These are phyloP conservation scores for Boletus fagicola DNA, from an alignment of 768 basidiomycete species.

Conservation along the genomic window DNA sequence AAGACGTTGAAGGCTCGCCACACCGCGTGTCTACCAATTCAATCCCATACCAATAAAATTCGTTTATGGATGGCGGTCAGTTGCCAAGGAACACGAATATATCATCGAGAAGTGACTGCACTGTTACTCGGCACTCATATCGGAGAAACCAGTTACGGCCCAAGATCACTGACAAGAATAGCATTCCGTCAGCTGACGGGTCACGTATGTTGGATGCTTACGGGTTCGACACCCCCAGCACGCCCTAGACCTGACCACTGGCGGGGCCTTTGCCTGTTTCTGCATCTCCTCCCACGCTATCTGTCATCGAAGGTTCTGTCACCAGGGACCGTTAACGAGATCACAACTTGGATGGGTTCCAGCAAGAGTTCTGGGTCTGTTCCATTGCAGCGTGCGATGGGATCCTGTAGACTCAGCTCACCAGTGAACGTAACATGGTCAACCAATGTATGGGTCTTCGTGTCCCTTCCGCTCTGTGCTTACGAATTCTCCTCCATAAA, in stretches of 20 bases:
- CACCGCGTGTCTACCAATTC: not conserved
- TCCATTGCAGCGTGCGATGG: not conserved
- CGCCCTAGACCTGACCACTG: not conserved
- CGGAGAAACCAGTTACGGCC: not conserved
- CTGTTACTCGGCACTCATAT: not conserved
- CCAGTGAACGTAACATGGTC: not conserved
- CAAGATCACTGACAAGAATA: constrained; percentile 1
- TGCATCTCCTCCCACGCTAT: not conserved
- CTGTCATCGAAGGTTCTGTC: constrained; percentile 1
- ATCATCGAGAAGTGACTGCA: not conserved
- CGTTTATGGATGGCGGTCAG: not conserved
- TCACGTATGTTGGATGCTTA: not conserved
- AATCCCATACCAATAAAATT: not conserved
- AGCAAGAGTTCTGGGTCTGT: not conserved
- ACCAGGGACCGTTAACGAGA: not conserved
- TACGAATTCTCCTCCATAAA: not conserved
- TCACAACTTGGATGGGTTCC: no score
- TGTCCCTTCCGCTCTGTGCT: not conserved
- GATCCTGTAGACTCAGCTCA: not conserved
- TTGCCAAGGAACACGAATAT: constrained; percentile 1
- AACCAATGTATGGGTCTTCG: not conserved
- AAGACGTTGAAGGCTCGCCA: not conserved
- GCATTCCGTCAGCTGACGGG: not conserved
- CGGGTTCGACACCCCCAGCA: not conserved
- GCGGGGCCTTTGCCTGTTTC: not conserved